A percentile compares a stretch with the other conserved stretches of the same genome.
Conservation (phyloP, 2,329 filamentous ascomycete species). For the Colletotrichum acutatum region DNA sequence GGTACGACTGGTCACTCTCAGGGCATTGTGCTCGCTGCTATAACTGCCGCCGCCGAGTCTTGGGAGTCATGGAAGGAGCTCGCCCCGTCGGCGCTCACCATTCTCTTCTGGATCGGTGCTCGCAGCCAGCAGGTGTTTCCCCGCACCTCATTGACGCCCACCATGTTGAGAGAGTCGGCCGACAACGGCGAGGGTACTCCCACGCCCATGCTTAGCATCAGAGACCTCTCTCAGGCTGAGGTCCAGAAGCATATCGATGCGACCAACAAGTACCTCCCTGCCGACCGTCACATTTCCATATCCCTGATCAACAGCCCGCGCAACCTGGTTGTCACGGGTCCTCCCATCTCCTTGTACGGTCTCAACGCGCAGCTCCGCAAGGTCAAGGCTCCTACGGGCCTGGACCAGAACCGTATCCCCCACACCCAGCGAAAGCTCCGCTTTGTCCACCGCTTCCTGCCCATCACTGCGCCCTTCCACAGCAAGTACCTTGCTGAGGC, state of each 20-base stretch:
- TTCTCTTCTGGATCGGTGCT: constrained; percentile 98
- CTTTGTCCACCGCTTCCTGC: constrained; percentile 96
- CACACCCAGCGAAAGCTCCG: constrained; percentile 96
- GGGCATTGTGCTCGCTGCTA: constrained; percentile 92
- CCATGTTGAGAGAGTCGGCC: constrained; percentile 89
- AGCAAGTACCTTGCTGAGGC: constrained; percentile 91
- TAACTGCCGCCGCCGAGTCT: constrained; percentile 87
- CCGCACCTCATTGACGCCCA: constrained; percentile 90
- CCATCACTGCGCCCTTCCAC: constrained; percentile 98
- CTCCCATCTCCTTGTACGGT: constrained; percentile 95
- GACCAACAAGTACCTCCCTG: constrained; percentile 94
- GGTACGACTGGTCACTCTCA: constrained; percentile 97
- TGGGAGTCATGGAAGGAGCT: constrained; percentile 93
- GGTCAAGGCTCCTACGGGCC: constrained; percentile 95
- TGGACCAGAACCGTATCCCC: constrained; percentile 94
- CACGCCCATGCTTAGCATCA: constrained; percentile 97
- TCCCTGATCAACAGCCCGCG: constrained; percentile 97
- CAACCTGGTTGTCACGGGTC: constrained; percentile 96
- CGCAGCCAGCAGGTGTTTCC: constrained; percentile 98
- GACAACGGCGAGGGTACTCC: constrained; percentile 95
- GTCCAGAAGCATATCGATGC: constrained; percentile 97
- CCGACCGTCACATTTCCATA: constrained; percentile 92
- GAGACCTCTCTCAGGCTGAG: constrained; percentile 86
- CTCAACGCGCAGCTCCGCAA: constrained; percentile 95
- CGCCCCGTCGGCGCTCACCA: constrained; percentile 82